These are phyloP conservation scores for Aciculoconidium aculeatum DNA, from an alignment of 805 yeast genomes.

Conservation along the genomic window DNA sequence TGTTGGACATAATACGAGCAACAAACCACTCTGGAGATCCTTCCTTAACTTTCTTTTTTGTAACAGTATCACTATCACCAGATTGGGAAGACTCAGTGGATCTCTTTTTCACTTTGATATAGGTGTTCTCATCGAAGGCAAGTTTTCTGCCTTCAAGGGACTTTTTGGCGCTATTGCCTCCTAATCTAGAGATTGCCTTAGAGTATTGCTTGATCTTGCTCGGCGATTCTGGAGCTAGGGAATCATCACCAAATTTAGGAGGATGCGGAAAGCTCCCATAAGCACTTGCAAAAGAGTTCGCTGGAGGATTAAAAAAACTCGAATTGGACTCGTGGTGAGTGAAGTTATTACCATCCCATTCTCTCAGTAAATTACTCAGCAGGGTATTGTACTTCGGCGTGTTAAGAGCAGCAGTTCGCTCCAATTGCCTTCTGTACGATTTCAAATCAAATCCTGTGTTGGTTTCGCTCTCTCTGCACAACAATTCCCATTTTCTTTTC, in stretches of 20 bases:
- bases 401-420: too few species aligned
- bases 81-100: conserved; percentile 8
- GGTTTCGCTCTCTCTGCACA: conserved; percentile 35
- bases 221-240: conserved; percentile 6
- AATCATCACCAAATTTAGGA: too few species aligned
- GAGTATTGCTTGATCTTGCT: conserved; percentile 8
- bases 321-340: too few species aligned
- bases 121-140: conserved; percentile 4
- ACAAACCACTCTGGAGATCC: conserved; percentile 40
- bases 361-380: too few species aligned
- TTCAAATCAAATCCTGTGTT: conserved; percentile 32
- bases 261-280: too few species aligned
- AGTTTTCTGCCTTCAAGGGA: too few species aligned
- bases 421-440: conserved; percentile 12
- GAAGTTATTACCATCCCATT: too few species aligned
- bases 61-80: conserved; percentile 8
- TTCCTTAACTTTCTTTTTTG: conserved; percentile 26
- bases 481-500: conserved; percentile 38
- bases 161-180: too few species aligned
- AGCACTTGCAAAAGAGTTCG: too few species aligned
- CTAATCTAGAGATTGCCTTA: conserved; percentile 9
- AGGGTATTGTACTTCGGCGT: too few species aligned
- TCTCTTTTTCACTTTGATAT: conserved; percentile 8
- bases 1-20: conserved; percentile 29
- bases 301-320: too few species aligned